A percentile compares a stretch with the other conserved stretches of the same genome.
These are phyloP conservation scores for Rhodotorula paludigena DNA, from an alignment of 768 basidiomycete genomes.

Conservation along the genomic window DNA sequence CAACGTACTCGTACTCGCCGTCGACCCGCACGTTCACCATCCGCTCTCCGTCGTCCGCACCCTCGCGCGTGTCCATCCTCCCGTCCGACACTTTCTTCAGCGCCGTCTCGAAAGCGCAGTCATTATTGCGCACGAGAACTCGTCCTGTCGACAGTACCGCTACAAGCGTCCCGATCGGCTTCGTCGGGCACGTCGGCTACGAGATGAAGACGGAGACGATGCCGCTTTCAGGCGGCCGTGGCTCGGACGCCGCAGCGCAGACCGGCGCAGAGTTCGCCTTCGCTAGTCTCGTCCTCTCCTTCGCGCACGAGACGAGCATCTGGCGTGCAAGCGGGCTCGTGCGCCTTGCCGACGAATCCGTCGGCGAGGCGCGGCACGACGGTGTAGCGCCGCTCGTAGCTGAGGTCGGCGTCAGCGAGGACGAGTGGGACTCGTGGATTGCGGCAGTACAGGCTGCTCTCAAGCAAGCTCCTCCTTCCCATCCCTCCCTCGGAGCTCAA, in stretches of 20 bases:
- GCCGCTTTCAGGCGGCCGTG: conserved; percentile 2
- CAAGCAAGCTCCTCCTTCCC: neutral
- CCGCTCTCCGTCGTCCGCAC: neutral
- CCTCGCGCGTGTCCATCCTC: neutral
- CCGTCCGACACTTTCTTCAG: neutral
- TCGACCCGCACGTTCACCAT: neutral
- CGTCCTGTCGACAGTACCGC: neutral
- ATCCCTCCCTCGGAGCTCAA: neutral
- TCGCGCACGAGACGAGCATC: neutral
- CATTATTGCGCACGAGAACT: neutral
- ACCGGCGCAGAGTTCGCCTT: conserved; percentile 24
- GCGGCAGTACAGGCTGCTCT: neutral
- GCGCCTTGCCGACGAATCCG: neutral
- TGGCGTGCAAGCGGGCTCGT: conserved; percentile 34
- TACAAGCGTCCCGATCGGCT: conserved; percentile 21
- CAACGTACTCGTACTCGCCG: conserved; percentile 19
- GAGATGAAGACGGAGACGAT: conserved; percentile 33
- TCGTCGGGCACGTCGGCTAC: conserved; percentile 35
- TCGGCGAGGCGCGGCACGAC: neutral
- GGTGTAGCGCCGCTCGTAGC: neutral
- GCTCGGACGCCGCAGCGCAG: neutral
- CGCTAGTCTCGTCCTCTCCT: conserved; percentile 18
- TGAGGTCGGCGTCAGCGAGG: conserved; percentile 1
- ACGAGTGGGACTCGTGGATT: conserved; percentile 9
- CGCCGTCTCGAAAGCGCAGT: conserved; percentile 6